Conservation (phyloP, 352 stramenopile species). For the Phytophthora ohioensis region DNA sequence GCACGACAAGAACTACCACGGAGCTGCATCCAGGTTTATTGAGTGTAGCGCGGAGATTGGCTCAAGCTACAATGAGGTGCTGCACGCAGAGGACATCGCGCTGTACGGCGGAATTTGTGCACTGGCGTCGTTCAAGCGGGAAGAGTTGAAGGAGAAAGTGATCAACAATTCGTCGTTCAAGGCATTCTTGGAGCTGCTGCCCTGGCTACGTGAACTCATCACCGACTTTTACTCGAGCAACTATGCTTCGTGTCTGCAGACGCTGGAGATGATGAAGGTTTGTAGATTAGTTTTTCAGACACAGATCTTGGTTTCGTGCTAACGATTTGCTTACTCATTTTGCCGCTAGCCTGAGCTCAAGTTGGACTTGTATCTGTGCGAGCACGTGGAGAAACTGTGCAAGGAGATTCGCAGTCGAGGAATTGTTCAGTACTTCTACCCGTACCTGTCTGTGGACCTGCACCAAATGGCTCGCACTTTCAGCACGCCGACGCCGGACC, state of each 20-base stretch:
- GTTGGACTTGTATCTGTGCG: slow-evolving; percentile 82
- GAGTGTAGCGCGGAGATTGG: slow-evolving; percentile 85
- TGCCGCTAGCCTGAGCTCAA: slow-evolving; percentile 63
- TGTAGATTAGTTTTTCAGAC: neutral
- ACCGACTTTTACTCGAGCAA: slow-evolving; percentile 90
- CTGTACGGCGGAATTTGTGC: slow-evolving; percentile 89
- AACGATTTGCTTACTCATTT: neutral
- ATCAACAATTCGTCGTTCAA: slow-evolving; percentile 92
- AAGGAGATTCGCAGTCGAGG: slow-evolving; percentile 86
- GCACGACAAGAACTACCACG: slow-evolving; percentile 84
- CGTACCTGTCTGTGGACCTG: slow-evolving; percentile 89
- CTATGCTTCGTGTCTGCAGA: slow-evolving; percentile 83
- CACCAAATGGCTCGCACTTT: slow-evolving; percentile 89
- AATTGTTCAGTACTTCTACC: slow-evolving; percentile 91
- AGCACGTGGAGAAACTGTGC: slow-evolving; percentile 78
- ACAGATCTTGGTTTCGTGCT: neutral
- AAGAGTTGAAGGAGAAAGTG: slow-evolving; percentile 85
- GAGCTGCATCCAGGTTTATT: slow-evolving; percentile 82
- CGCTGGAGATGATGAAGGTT: slow-evolving; percentile 82
- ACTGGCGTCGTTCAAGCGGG: slow-evolving; percentile 84
- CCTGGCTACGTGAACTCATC: slow-evolving; percentile 89
- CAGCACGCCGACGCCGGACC: slow-evolving; percentile 60
- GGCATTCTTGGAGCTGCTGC: slow-evolving; percentile 87
- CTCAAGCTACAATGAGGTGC: slow-evolving; percentile 81
- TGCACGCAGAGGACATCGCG: slow-evolving; percentile 89